These are phyloP conservation scores for Penicillium psychrosexuale DNA, from an alignment of 2,329 filamentous ascomycete species.

Conservation along the genomic window DNA sequence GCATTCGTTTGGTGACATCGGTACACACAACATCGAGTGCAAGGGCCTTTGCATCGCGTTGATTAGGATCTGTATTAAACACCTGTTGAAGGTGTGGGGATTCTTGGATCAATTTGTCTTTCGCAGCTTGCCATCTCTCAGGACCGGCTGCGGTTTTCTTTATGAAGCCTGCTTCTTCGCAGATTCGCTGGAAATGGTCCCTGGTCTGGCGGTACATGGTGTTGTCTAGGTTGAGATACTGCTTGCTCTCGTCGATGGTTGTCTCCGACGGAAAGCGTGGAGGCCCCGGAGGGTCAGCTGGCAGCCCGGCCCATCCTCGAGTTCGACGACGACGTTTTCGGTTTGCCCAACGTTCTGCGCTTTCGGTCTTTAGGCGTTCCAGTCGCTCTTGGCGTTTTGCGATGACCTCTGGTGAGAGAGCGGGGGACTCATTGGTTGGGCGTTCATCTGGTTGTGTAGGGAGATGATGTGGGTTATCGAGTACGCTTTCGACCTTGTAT, in stretches of 20 bases:
- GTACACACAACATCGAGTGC: slow-evolving; percentile 76
- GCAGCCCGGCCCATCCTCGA: slow-evolving; percentile 64
- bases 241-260: slow-evolving; percentile 74
- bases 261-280: slow-evolving; percentile 79
- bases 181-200: slow-evolving; percentile 67
- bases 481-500: slow-evolving; percentile 32
- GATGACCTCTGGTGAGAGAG: slow-evolving; percentile 47
- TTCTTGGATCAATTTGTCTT: slow-evolving; percentile 64
- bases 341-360: slow-evolving; percentile 59
- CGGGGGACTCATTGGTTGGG: slow-evolving; percentile 23
- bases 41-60: slow-evolving; percentile 61
- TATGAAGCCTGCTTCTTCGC: slow-evolving; percentile 61
- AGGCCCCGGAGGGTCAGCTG: slow-evolving; percentile 64
- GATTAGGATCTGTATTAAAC: slow-evolving; percentile 58
- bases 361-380: slow-evolving; percentile 56
- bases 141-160: slow-evolving; percentile 75
- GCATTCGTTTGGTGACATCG: slow-evolving; percentile 77
- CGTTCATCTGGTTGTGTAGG: slow-evolving; percentile 21
- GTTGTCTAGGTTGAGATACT: slow-evolving; percentile 63
- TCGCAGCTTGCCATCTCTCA: slow-evolving; percentile 69
- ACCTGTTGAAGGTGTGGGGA: slow-evolving; percentile 61
- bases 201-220: slow-evolving; percentile 63
- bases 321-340: slow-evolving; percentile 67
- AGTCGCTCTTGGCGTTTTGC: slow-evolving; percentile 55
- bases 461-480: slow-evolving; percentile 30